These are phyloP conservation scores for Thymus mandschuricus DNA, from an alignment of 257 asterid species.

Conservation along the genomic window DNA sequence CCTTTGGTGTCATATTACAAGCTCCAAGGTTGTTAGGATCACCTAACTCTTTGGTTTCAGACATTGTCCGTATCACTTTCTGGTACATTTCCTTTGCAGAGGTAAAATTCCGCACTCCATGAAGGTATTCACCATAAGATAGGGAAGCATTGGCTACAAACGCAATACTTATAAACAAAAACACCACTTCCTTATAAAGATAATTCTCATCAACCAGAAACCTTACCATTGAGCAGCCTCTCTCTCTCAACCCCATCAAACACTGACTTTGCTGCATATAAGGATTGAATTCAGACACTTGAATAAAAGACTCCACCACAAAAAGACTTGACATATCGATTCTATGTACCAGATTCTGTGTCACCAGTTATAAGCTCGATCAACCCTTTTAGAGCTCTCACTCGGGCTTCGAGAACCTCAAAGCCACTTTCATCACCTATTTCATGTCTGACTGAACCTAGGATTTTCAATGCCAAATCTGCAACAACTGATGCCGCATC, in stretches of 20 bases:
- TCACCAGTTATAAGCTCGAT: slow-evolving; percentile 69
- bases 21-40: slow-evolving; percentile 64
- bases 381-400: slow-evolving; percentile 75
- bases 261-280: slow-evolving; percentile 59
- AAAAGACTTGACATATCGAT: not conserved
- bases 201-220: slow-evolving; percentile 25
- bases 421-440: slow-evolving; percentile 48
- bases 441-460: slow-evolving; percentile 55
- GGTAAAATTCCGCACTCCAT: slow-evolving; percentile 58
- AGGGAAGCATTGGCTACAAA: slow-evolving; percentile 73
- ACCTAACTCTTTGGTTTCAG: slow-evolving; percentile 45
- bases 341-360: slow-evolving; percentile 57
- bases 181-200: slow-evolving; percentile 12
- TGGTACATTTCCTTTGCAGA: slow-evolving; percentile 69
- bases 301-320: slow-evolving; percentile 18
- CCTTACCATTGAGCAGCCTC: slow-evolving; percentile 53
- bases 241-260: slow-evolving; percentile 49
- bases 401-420: slow-evolving; percentile 58
- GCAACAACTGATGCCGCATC: slow-evolving; percentile 64
- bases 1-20: slow-evolving; percentile 82
- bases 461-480: slow-evolving; percentile 54
- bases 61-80: slow-evolving; percentile 55
- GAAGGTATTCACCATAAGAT: slow-evolving; percentile 80
- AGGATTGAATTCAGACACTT: slow-evolving; percentile 31
- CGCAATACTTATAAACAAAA: slow-evolving; percentile 32